Evolutionary conservation across 345 rosid species (phyloP).

Genomic region (Abelmoschus esculentus): DNA sequence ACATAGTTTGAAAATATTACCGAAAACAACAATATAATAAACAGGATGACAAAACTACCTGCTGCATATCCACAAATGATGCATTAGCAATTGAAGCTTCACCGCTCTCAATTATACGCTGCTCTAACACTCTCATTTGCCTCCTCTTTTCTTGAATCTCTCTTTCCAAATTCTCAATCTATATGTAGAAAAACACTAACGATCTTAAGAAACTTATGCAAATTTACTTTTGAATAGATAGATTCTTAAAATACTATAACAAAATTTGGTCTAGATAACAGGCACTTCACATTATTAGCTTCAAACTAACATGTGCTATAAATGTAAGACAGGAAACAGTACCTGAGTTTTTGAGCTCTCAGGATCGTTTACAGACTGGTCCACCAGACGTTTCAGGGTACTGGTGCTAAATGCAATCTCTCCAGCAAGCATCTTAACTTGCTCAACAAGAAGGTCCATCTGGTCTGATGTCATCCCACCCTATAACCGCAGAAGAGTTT

Average conservation of each 20-base stretch:
- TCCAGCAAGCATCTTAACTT: constrained; percentile 98
- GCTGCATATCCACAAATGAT: constrained; percentile 94
- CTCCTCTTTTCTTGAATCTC: constrained; percentile 87
- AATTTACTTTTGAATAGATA: background rate
- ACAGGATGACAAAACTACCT: constrained; percentile 40
- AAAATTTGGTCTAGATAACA: background rate
- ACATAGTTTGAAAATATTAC: background rate
- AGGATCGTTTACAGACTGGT: constrained; percentile 83
- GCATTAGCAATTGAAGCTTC: constrained; percentile 91
- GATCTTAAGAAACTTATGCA: background rate
- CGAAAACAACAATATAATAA: background rate
- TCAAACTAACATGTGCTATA: background rate
- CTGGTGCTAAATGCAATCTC: constrained; percentile 93
- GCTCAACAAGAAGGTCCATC: constrained; percentile 96
- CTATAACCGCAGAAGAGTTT: constrained; percentile 25
- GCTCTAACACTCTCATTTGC: constrained; percentile 83
- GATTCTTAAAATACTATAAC: background rate
- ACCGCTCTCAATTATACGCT: constrained; percentile 77
- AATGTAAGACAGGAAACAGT: constrained; percentile 9
- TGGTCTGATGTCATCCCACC: constrained; percentile 76
- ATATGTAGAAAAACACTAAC: constrained; percentile 19
- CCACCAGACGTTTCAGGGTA: constrained; percentile 90
- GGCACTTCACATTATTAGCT: background rate
- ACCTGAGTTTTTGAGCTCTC: constrained; percentile 78
- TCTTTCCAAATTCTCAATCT: constrained; percentile 76